phyloP scores from a whole-genome alignment of 441 rosid species.

The Capsella rubella region DNA sequence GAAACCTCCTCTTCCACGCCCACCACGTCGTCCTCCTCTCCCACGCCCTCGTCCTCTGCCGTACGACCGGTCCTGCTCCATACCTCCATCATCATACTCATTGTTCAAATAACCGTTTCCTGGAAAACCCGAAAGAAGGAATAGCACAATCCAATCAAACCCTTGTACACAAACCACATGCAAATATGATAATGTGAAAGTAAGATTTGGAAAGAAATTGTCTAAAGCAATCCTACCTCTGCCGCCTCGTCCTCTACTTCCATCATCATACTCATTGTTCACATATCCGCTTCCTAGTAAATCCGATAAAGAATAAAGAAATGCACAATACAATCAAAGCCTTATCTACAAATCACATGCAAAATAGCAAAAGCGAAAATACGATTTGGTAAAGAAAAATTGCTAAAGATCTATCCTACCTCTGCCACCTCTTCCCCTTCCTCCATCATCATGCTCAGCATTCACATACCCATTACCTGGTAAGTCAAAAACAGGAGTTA shows the following conservation, averaged over 20 bases:
- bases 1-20: conserved; percentile 87
- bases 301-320: neutral
- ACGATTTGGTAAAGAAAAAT: neutral
- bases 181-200: neutral
- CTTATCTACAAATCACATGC: neutral
- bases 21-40: conserved; percentile 83
- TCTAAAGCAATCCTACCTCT: conserved; percentile 59
- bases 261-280: conserved; percentile 68
- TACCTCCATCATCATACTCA: conserved; percentile 83
- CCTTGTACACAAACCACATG: neutral
- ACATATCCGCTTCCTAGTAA: conserved; percentile 64
- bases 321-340: neutral
- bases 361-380: neutral
- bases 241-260: conserved; percentile 69
- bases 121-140: conserved; percentile 25
- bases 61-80: conserved; percentile 67
- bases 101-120: conserved; percentile 64
- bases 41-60: conserved; percentile 77
- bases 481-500: neutral
- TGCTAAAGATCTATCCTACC: conserved; percentile 45
- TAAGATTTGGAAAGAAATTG: neutral
- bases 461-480: conserved; percentile 68
- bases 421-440: conserved; percentile 77
- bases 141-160: conserved; percentile 15
- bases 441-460: conserved; percentile 77